Evolutionary conservation across 1,284 basidiomycete species (phyloP).

Genomic region (Moesziomyces globuligerus): DNA sequence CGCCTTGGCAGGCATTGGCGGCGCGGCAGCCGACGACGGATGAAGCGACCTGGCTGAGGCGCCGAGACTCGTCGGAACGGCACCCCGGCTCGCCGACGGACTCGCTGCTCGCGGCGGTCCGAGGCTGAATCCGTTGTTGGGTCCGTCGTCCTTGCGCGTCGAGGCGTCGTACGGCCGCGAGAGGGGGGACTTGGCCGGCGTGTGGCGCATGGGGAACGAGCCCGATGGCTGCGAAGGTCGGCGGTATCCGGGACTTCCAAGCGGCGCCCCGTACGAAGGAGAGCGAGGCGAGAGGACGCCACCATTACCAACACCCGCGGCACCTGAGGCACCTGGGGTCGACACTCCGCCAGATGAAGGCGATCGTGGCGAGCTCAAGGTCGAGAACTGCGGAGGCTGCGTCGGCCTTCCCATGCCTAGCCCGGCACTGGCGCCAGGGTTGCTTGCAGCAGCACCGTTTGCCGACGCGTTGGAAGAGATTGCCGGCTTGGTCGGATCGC

Average conservation of each 20-base stretch:
- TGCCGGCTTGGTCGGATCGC: constrained; percentile 14
- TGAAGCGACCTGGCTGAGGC: constrained; percentile 29
- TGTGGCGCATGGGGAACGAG: constrained; percentile 50
- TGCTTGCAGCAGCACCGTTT: constrained; percentile 1
- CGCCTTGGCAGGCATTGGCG: constrained; percentile 3
- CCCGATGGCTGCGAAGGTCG: constrained; percentile 46
- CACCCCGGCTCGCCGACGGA: constrained; percentile 21
- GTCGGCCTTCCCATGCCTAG: constrained; percentile 33
- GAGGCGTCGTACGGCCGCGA: constrained; percentile 33
- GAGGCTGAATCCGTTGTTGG: constrained; percentile 34
- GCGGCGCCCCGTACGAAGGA: constrained; percentile 30
- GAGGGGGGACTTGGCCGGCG: constrained; percentile 45
- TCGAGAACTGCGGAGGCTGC: constrained; percentile 15
- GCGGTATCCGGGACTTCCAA: constrained; percentile 30
- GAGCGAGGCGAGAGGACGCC: constrained; percentile 25
- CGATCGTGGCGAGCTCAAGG: constrained; percentile 29
- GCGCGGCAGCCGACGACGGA: constrained; percentile 19
- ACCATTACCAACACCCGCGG: constrained; percentile 6
- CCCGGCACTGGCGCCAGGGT: constrained; percentile 3
- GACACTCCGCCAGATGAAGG: constrained; percentile 17
- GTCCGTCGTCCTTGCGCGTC: constrained; percentile 21
- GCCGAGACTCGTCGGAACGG: constrained; percentile 15
- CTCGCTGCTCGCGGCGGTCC: constrained; percentile 37
- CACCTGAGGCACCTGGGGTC: constrained; percentile 1
- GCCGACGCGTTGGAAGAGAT: constrained; percentile 3